Conservation (phyloP, 805 yeast species). For the Torulaspora maleeae region DNA sequence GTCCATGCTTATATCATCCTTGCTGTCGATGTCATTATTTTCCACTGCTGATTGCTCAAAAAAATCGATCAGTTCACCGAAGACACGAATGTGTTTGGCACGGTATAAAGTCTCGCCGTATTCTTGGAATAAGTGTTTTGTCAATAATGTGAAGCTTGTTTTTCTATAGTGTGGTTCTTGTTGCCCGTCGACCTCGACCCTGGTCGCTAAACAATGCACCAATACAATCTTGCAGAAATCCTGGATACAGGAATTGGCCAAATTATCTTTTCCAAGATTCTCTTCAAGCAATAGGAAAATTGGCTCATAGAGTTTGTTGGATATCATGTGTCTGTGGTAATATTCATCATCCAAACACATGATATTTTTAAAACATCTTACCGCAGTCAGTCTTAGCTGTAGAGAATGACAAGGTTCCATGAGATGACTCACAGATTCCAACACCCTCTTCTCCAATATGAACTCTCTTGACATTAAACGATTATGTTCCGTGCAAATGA, state of each 20-base stretch:
- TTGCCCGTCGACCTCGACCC: conserved; percentile 16
- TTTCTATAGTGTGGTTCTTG: conserved; percentile 16
- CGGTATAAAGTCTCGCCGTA: conserved; percentile 32
- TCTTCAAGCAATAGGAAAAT: conserved; percentile 48
- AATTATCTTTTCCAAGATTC: conserved; percentile 49
- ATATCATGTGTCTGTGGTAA: conserved; percentile 53
- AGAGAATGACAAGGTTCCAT: conserved; percentile 38
- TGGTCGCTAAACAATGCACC: conserved; percentile 16
- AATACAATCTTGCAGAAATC: conserved; percentile 55
- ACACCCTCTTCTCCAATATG: conserved; percentile 53
- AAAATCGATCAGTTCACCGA: conserved; percentile 33
- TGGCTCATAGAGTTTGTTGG: conserved; percentile 47
- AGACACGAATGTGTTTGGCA: conserved; percentile 30
- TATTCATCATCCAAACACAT: conserved; percentile 58
- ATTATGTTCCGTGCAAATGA: conserved; percentile 65
- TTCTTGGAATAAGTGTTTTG: conserved; percentile 31
- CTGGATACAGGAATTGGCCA: conserved; percentile 70
- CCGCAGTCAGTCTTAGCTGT: conserved; percentile 59
- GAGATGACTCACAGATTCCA: conserved; percentile 51
- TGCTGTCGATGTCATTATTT: conserved; percentile 1
- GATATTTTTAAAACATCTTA: conserved; percentile 63
- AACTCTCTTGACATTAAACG: conserved; percentile 54
- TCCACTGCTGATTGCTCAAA: conserved; percentile 11
- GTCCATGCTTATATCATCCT: conserved; percentile 4
- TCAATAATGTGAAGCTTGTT: conserved; percentile 27